Base-by-base conservation (phyloP, 139 green algal genomes). In the Coelastrella sp. region DNA sequence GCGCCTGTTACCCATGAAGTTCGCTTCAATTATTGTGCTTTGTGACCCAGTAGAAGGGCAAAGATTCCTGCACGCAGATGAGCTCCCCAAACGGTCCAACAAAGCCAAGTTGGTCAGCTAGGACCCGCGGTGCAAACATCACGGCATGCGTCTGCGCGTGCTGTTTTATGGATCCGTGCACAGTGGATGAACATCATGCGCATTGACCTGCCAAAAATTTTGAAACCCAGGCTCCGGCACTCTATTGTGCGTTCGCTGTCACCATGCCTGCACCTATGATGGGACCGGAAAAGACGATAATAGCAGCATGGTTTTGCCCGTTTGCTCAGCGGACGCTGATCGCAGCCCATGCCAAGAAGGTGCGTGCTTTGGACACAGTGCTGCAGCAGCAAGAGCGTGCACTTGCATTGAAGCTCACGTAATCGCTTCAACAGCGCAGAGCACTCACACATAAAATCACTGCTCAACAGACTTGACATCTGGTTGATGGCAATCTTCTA, bases 241-340 rank as follows among this genome's bases (percentile, higher is more conserved):
- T 49, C 35, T 49, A 49, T 49, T 49, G 35, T 49, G 35, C 35
- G 35, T 76, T 76, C 17, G 56, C 11, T 25, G 20, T 56, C 27
- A 65, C 10, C n/a, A 84, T 81, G 49, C 70, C 49, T 17, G 15
- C 76, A 0, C 76, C 87, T 10, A 25, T 86, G 8, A 65, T 90
- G 12, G 70, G 27, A 27, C 1, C 76, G 15, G 60, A 72, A 9
- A 65, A 65, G 4, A 86, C 76, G 7, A 35, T 90, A 7, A 27
- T 90, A 17, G 85, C 74, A 19, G 25, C 57, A 15, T 87, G 87
- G 87, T 87, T 91, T 7, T 91, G 87, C 17, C 87, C 87, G 3
- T 91, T 91, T 74, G 87, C 87, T 6, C 87, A 91, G n/a, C 27
- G 87, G 20, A 87, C 87, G 7, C 79, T 86, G 35, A 80, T 91